Conservation (phyloP, 129 eudicot genomes). For the Cynara cardunculus region DNA sequence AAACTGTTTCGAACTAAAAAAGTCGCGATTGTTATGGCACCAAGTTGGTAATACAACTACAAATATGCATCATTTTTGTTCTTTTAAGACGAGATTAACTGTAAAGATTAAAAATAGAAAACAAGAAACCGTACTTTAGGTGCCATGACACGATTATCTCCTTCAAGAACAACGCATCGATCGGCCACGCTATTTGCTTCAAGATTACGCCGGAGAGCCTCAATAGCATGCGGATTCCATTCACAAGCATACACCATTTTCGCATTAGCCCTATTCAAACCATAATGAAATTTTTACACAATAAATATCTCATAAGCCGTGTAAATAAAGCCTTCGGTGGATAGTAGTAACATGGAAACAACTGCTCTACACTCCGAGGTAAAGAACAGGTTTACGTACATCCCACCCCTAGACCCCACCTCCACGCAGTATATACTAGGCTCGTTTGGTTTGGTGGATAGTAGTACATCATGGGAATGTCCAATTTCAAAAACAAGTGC, state of each 20-base stretch:
- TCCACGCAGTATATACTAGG: too few relatives aligned
- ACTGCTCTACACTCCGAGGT: too few relatives aligned
- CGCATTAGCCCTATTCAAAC: slow-evolving; percentile 67
- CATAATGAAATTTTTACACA: not conserved
- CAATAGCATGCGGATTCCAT: slow-evolving; percentile 96
- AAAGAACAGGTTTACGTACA: too few relatives aligned
- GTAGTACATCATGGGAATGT: too few relatives aligned
- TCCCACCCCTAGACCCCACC: too few relatives aligned
- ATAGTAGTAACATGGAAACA: too few relatives aligned
- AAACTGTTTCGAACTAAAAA: not conserved
- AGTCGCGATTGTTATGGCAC: not conserved
- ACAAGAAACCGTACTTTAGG: slow-evolving; percentile 58
- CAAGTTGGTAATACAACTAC: not conserved
- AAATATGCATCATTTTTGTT: not conserved
- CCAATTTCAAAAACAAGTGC: too few relatives aligned
- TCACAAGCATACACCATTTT: slow-evolving; percentile 93
- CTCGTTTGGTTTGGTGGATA: too few relatives aligned
- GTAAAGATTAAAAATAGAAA: not conserved
- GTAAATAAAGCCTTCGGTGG: too few relatives aligned
- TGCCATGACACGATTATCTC: slow-evolving; percentile 82
- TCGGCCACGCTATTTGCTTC: slow-evolving; percentile 75
- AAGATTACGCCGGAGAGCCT: slow-evolving; percentile 82
- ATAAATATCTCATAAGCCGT: too few relatives aligned
- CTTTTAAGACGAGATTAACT: not conserved
- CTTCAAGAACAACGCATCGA: slow-evolving; percentile 88